Conservation (phyloP, 2,329 filamentous ascomycete species). For the Xylariomycetidae sp. region DNA sequence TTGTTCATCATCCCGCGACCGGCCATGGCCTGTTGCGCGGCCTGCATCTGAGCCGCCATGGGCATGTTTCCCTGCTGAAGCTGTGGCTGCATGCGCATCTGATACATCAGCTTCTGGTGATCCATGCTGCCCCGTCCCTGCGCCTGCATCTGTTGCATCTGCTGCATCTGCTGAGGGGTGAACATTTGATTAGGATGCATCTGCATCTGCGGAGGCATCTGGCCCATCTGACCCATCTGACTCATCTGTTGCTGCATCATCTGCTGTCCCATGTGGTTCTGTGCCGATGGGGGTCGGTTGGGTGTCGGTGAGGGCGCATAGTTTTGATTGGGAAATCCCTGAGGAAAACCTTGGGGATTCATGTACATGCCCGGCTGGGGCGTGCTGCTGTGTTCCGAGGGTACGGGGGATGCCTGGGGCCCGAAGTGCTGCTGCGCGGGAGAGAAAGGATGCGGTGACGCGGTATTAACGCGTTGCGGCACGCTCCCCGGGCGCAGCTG, state of each 20-base stretch:
- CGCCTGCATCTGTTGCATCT: conserved; percentile 40
- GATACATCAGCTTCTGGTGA: conserved; percentile 71
- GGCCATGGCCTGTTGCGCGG: conserved; percentile 32
- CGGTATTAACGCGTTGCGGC: conserved; percentile 79
- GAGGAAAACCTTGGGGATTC: conserved; percentile 52
- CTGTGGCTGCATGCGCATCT: conserved; percentile 79
- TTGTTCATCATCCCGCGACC: conserved; percentile 50
- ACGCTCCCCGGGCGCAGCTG: conserved; percentile 68
- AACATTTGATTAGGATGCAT: conserved; percentile 25
- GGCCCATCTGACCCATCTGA: conserved; percentile 23
- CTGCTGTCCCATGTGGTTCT: conserved; percentile 47
- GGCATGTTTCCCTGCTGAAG: conserved; percentile 57
- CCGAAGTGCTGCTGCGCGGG: conserved; percentile 69
- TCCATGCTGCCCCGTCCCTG: conserved; percentile 56
- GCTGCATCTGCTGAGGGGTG: conserved; percentile 37
- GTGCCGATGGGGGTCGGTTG: conserved; percentile 49
- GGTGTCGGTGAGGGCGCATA: conserved; percentile 55
- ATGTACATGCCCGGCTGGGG: conserved; percentile 70
- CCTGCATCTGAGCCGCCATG: conserved; percentile 48
- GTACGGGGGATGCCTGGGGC: conserved; percentile 68
- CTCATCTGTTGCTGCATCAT: conserved; percentile 51
- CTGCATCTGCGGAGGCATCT: conserved; percentile 30
- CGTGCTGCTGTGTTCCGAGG: conserved; percentile 70
- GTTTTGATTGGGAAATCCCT: conserved; percentile 53
- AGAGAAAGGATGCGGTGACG: conserved; percentile 88